Conservation (phyloP, 73 alveolate genomes). For the Breviolum minutum region DNA sequence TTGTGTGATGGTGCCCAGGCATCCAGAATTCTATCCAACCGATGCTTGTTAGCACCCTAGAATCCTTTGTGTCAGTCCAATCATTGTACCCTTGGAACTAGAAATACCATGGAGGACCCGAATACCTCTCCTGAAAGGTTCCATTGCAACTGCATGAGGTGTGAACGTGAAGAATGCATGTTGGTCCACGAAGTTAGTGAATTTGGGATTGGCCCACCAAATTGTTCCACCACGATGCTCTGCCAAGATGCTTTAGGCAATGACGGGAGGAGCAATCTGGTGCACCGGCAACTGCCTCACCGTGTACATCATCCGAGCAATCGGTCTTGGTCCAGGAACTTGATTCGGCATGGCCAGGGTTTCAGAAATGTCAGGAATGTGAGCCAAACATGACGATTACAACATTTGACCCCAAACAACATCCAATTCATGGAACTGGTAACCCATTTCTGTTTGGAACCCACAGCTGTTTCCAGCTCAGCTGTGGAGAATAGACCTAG, state of each 20-base stretch:
- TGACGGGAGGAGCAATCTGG: slow-evolving; percentile 72
- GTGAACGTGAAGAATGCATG: not conserved
- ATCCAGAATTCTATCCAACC: slow-evolving; percentile 68
- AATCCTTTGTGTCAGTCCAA: no score
- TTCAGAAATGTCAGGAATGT: no score
- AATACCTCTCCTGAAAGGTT: not conserved
- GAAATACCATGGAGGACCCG: no score
- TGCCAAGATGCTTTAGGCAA: slow-evolving; percentile 9
- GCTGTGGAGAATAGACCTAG: no score
- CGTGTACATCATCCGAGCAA: slow-evolving; percentile 65
- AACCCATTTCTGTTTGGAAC: no score
- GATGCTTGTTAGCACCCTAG: not conserved
- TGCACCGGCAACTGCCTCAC: slow-evolving; percentile 79
- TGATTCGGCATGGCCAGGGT: no score
- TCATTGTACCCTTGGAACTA: no score
- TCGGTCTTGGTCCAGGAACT: slow-evolving; percentile 82
- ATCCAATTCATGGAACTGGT: no score
- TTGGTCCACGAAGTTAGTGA: not conserved
- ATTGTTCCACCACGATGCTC: not conserved
- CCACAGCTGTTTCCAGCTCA: no score
- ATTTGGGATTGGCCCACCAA: not conserved
- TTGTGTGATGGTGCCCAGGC: slow-evolving; percentile 57
- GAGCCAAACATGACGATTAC: not conserved
- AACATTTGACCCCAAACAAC: not conserved
- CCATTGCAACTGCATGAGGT: not conserved